Evolutionary conservation across 2,329 filamentous ascomycete genomes (phyloP), one percentile per base, ranked within the genome.

Genomic region (Aureobasidium sp.): DNA sequence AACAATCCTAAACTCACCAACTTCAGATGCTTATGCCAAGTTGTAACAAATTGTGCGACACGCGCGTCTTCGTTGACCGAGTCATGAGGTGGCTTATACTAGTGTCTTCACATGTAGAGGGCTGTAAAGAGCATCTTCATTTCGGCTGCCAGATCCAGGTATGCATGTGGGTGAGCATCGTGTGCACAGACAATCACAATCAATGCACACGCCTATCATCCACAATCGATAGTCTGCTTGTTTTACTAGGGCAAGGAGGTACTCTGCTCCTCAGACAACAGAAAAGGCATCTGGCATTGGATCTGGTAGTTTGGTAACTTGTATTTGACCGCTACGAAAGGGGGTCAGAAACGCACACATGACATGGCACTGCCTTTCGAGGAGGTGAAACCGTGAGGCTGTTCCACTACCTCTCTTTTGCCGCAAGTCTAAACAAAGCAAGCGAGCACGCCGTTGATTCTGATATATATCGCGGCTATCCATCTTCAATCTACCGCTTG

Each of bases 141-240:
- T 58, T 58, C 54, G 54, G 54, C 29, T 48, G 29, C 29, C 54
- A 58, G 40, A 58, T 58, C 31, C 54, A 58, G 54, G 54, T 33
- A 58, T 39, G 54, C 33, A 9, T 39, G 40, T 48, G 42, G 54
- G 52, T 19, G 50, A 39, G 50, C 52, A 56, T 44, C 52, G 24
- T 57, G 40, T 58, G 54, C 54, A 58, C 54, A 47, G 54, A 58
- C 39, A 47, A n/a, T 58, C 40, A 47, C 54, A 58, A 58, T 58
- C 54, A 57, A 57, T 57, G 53, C 53, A 57, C 39, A n/a, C 40
- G n/a, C 35, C 53, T 35, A 35, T 57, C 53, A 22, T 29, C 53
- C 40, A 19, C 40, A 57, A 45, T 57, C 53, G 53, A 57, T 57
- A 57, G 53, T 35, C 27, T 44, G 24, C 5, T 8, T 45, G 15